Evolutionary conservation across 495 filamentous ascomycete species (phyloP).

Genomic region (Xylaria bambusicola): DNA sequence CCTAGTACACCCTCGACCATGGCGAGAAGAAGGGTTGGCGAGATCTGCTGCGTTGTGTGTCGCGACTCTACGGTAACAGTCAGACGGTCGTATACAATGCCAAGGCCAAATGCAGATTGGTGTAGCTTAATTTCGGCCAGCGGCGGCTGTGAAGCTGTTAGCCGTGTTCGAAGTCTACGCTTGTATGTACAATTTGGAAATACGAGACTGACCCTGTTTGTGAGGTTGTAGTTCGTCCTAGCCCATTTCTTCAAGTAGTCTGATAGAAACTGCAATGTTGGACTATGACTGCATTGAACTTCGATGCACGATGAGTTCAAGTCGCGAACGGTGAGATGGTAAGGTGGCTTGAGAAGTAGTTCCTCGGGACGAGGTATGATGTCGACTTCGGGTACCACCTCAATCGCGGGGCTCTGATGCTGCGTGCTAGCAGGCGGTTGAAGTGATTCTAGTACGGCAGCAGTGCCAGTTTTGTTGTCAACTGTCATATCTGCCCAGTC

Average conservation of each 20-base stretch:
- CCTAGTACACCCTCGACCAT: conserved; percentile 43
- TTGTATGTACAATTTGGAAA: not conserved
- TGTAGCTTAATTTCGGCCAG: conserved; percentile 36
- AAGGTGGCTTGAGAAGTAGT: conserved; percentile 41
- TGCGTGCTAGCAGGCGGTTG: not conserved
- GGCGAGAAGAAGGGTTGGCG: conserved; percentile 37
- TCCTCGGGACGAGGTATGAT: conserved; percentile 39
- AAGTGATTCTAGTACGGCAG: conserved; percentile 14
- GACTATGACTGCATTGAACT: conserved; percentile 43
- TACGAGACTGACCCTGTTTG: conserved; percentile 26
- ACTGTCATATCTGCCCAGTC: conserved; percentile 39
- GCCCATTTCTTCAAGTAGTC: conserved; percentile 44
- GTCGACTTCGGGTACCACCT: conserved; percentile 33
- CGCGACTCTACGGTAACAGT: conserved; percentile 32
- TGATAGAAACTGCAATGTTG: conserved; percentile 38
- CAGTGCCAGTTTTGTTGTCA: conserved; percentile 26
- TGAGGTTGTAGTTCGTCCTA: conserved; percentile 37
- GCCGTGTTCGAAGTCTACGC: not conserved
- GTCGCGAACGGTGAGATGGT: conserved; percentile 36
- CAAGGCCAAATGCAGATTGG: conserved; percentile 41
- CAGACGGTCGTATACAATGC: conserved; percentile 39
- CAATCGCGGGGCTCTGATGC: conserved; percentile 9
- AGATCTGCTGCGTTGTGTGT: conserved; percentile 29
- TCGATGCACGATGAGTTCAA: conserved; percentile 22
- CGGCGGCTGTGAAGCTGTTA: conserved; percentile 31